phyloP scores from a whole-genome alignment of 2,329 filamentous ascomycete species.

The Apiospora arundinis region DNA sequence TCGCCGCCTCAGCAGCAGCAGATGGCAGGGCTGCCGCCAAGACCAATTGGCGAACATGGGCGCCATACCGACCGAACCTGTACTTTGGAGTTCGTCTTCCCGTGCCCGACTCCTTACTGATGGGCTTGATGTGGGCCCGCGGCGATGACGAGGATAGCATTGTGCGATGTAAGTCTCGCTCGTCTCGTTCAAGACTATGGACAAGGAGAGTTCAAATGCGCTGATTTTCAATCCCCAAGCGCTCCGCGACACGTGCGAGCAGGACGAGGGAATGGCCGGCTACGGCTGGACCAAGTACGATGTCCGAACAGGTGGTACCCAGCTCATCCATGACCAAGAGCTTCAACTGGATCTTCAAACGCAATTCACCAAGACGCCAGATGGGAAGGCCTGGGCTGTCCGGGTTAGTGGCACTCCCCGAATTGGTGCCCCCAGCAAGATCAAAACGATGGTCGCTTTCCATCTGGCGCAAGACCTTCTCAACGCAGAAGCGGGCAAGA shows the following conservation, averaged over 20 bases:
- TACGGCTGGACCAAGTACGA: slow-evolving; percentile 99
- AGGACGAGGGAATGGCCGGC: slow-evolving; percentile 89
- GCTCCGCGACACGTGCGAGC: slow-evolving; percentile 94
- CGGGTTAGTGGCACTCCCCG: slow-evolving; percentile 83
- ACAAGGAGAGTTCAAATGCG: not conserved
- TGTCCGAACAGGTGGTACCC: slow-evolving; percentile 81
- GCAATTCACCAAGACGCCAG: slow-evolving; percentile 90
- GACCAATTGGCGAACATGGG: slow-evolving; percentile 93
- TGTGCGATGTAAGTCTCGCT: slow-evolving; percentile 68
- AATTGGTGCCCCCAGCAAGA: slow-evolving; percentile 67
- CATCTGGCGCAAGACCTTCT: slow-evolving; percentile 61
- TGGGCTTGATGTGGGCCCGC: slow-evolving; percentile 87
- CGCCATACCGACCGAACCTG: slow-evolving; percentile 90
- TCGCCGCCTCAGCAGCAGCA: not conserved
- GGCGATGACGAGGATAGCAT: slow-evolving; percentile 79
- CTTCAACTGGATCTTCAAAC: slow-evolving; percentile 92
- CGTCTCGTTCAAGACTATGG: not conserved
- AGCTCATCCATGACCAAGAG: slow-evolving; percentile 87
- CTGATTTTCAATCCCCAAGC: slow-evolving; percentile 52
- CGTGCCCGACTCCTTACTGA: slow-evolving; percentile 73
- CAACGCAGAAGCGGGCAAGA: slow-evolving; percentile 55
- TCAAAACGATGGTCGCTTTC: slow-evolving; percentile 76
- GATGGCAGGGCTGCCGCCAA: slow-evolving; percentile 48
- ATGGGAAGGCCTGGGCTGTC: slow-evolving; percentile 92
- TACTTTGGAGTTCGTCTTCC: slow-evolving; percentile 92